A percentile compares a stretch with the other conserved stretches of the same genome.
phyloP scores from a whole-genome alignment of 148 eudicot genomes.

The Chenopodium album region DNA sequence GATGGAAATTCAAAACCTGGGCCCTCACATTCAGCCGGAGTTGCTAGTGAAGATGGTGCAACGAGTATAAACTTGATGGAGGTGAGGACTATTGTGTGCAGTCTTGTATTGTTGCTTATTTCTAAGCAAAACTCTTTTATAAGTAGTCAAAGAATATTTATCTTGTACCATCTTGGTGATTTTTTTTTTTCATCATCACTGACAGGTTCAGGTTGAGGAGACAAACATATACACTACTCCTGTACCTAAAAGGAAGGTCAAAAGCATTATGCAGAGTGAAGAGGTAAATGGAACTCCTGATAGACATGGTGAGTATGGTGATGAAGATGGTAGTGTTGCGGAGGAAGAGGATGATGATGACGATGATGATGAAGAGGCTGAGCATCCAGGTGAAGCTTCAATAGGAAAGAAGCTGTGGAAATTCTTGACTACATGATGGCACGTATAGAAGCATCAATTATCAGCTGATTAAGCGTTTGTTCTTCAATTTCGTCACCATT shows the following conservation, averaged over 20 bases:
- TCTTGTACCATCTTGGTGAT: neutral
- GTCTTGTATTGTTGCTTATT: neutral
- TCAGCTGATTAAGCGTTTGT: constrained; percentile 7
- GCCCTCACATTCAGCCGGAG: constrained; percentile 41
- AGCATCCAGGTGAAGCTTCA: constrained; percentile 92
- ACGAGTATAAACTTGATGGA: constrained; percentile 50
- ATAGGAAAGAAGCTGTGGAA: constrained; percentile 90
- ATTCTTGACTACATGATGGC: constrained; percentile 62
- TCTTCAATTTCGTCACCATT: constrained; percentile 1
- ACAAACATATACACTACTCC: constrained; percentile 34
- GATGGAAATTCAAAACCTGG: constrained; percentile 41
- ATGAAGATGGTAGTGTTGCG: constrained; percentile 20
- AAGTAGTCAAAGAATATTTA: neutral
- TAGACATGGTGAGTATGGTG: constrained; percentile 25
- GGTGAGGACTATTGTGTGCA: constrained; percentile 31
- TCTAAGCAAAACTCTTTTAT: neutral
- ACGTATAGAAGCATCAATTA: neutral
- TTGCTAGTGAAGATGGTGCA: constrained; percentile 56
- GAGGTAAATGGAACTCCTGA: constrained; percentile 69
- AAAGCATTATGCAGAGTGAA: constrained; percentile 47
- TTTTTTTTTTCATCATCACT: neutral
- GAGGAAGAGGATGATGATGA: constrained; percentile 43
- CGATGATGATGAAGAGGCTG: constrained; percentile 61
- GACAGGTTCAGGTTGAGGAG: constrained; percentile 49
- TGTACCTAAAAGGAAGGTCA: constrained; percentile 32